Conservation (phyloP, 2,329 filamentous ascomycete species). For the Xylaria sp. region DNA sequence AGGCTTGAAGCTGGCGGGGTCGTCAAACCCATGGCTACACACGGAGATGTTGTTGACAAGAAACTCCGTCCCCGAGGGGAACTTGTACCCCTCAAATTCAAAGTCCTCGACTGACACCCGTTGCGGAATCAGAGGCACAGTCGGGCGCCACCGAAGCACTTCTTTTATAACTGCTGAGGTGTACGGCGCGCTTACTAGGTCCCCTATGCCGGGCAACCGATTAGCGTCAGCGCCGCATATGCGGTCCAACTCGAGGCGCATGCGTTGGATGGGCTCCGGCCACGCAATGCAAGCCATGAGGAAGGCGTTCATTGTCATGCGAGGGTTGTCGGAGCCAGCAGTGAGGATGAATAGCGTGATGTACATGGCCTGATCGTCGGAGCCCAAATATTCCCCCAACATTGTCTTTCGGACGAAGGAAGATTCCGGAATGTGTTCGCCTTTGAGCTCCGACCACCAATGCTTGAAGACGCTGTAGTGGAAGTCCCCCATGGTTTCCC, state of each 20-base stretch:
- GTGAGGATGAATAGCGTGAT: slow-evolving; percentile 52
- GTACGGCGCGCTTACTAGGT: slow-evolving; percentile 55
- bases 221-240: slow-evolving; percentile 54
- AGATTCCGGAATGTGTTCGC: slow-evolving; percentile 32
- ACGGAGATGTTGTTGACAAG: slow-evolving; percentile 55
- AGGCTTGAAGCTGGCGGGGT: slow-evolving; percentile 30
- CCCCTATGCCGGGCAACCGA: slow-evolving; percentile 55
- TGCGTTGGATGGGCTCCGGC: slow-evolving; percentile 50
- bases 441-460: slow-evolving; percentile 51
- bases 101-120: slow-evolving; percentile 56
- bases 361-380: slow-evolving; percentile 55
- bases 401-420: slow-evolving; percentile 50
- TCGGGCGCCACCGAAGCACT: slow-evolving; percentile 58
- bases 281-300: slow-evolving; percentile 48
- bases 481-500: slow-evolving; percentile 50
- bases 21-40: slow-evolving; percentile 17
- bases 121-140: slow-evolving; percentile 52
- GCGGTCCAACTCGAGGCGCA: slow-evolving; percentile 57
- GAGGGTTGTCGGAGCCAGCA: slow-evolving; percentile 58
- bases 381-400: slow-evolving; percentile 49
- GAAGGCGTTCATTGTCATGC: slow-evolving; percentile 51
- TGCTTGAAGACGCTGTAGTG: slow-evolving; percentile 50
- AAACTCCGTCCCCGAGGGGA: slow-evolving; percentile 57
- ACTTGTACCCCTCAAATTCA: slow-evolving; percentile 58
- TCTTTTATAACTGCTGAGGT: slow-evolving; percentile 59